Percentiles rank a stretch among this genome's conserved stretches.
These are phyloP conservation scores for Curvularia verruculosa DNA, from an alignment of 2,329 filamentous ascomycete genomes.

Conservation along the genomic window DNA sequence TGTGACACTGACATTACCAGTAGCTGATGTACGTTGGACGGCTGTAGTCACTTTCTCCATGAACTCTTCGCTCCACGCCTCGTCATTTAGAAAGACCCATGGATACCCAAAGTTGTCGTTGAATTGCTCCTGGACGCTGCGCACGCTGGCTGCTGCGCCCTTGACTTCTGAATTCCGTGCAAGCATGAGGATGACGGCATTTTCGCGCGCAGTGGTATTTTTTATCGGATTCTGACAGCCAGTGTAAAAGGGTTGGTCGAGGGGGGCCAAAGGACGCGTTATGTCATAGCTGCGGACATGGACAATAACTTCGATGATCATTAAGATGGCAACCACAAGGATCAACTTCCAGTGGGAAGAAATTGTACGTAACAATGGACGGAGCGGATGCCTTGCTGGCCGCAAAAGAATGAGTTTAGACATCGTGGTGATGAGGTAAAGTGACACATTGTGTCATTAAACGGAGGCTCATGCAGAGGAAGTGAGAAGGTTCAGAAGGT, in stretches of 20 bases:
- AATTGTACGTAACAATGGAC: background rate
- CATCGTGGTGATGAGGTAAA: background rate
- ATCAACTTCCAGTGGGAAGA: constrained; percentile 16
- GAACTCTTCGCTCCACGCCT: constrained; percentile 87
- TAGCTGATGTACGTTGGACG: constrained; percentile 67
- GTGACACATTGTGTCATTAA: background rate
- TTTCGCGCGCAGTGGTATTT: constrained; percentile 67
- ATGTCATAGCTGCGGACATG: constrained; percentile 16
- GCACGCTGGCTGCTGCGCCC: constrained; percentile 73
- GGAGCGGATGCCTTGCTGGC: constrained; percentile 4
- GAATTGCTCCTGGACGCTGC: constrained; percentile 79
- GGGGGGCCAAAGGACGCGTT: constrained; percentile 8
- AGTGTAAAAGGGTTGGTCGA: constrained; percentile 22
- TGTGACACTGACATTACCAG: constrained; percentile 61
- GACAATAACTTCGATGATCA: constrained; percentile 17
- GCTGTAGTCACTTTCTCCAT: constrained; percentile 76
- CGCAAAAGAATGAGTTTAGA: constrained; percentile 2
- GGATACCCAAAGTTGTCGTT: constrained; percentile 98
- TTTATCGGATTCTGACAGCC: constrained; percentile 16
- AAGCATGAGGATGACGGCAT: constrained; percentile 85
- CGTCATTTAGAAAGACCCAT: constrained; percentile 97
- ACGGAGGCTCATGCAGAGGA: background rate
- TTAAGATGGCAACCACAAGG: background rate
- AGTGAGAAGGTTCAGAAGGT: background rate
- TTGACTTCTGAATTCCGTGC: constrained; percentile 86